Percentiles rank a stretch among this genome's conserved stretches.
Evolutionary conservation across 2,329 filamentous ascomycete species (phyloP).

Genomic region (Thielaviopsis euricoi): DNA sequence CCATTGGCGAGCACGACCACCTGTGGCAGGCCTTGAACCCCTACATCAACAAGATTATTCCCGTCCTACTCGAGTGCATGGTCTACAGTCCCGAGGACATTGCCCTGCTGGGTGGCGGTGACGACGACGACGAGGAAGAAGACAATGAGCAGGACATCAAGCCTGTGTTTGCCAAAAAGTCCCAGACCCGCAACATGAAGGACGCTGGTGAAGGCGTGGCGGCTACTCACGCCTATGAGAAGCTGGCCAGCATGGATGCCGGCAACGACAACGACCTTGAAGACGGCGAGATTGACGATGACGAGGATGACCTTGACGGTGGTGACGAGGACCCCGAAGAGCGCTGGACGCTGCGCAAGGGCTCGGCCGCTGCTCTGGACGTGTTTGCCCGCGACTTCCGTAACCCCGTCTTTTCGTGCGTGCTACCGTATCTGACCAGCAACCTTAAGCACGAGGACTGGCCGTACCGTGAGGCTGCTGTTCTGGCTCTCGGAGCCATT

Average conservation of each 20-base stretch:
- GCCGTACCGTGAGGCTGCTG: conserved; percentile 84
- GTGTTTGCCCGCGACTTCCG: conserved; percentile 87
- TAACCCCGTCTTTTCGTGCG: conserved; percentile 73
- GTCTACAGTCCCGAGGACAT: conserved; percentile 93
- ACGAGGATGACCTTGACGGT: conserved; percentile 45
- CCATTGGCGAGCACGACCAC: conserved; percentile 72
- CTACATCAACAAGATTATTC: conserved; percentile 70
- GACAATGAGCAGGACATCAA: conserved; percentile 84
- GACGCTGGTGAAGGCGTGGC: conserved; percentile 29
- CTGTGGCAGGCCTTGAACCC: conserved; percentile 62
- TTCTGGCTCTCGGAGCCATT: conserved; percentile 84
- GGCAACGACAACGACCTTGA: conserved; percentile 53
- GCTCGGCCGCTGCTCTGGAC: conserved; percentile 87
- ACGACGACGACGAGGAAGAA: conserved; percentile 80
- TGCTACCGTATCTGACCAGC: conserved; percentile 79
- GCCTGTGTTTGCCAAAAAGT: conserved; percentile 69
- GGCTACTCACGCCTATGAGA: conserved; percentile 27
- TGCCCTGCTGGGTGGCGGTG: conserved; percentile 63
- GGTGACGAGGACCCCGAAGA: conserved; percentile 77
- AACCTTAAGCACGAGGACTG: conserved; percentile 81
- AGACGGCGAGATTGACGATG: conserved; percentile 73
- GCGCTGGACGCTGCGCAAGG: conserved; percentile 89
- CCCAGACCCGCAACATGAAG: conserved; percentile 32
- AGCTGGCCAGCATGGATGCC: conserved; percentile 38
- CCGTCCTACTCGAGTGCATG: conserved; percentile 85